Base-by-base conservation (phyloP, 768 basidiomycete genomes). In the Podaxis pistillaris region DNA sequence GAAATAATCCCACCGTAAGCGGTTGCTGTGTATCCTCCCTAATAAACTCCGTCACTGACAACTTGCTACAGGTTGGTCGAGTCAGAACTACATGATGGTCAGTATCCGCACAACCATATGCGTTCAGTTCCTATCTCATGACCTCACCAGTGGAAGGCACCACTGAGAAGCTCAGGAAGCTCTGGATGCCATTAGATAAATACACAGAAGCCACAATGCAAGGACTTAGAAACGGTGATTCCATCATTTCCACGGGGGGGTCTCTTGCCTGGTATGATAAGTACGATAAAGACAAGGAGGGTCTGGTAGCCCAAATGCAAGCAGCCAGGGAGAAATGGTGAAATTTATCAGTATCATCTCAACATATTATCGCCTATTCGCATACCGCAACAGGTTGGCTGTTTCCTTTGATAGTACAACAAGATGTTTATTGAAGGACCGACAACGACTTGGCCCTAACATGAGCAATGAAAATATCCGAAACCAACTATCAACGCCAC, bases 11-110 rank as follows among this genome's bases (percentile, higher is more conserved):
- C 85, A 6, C 84, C 85, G 81, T 85, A 60, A 69, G 82, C 19
- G 12, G 11, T 37, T 36, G 13, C 66, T 15, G 5, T 9, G 49
- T 19, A 33, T n/a, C 4, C 19, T 56, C 17, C 4, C 19, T 40
- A 26, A 30, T 37, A 4, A 41, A 22, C n/a, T 58, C 6, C 22
- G 60, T n/a, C 49, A 30, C 51, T 37, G 28, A 58, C 58, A 17
- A 13, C 13, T 24, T 41, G 1, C 30, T 46, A 46, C 60, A 84
- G 83, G 1, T 72, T 85, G n/a, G 82, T 83, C 8, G 84, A 86
- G 69, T 84, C 83, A 3, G 84, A 85, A 65, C 72, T 86, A 24
- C 83, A 86, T 65, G 84, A 85, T 64, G 76, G 84, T 81, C 67
- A 65, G 78, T 68, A 28, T 26, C 36, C 30, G 7, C 22, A 22